Evolutionary conservation across 805 yeast genomes (phyloP), one percentile per base, ranked within the genome.

Genomic region (Pichia thaimueangensis): DNA sequence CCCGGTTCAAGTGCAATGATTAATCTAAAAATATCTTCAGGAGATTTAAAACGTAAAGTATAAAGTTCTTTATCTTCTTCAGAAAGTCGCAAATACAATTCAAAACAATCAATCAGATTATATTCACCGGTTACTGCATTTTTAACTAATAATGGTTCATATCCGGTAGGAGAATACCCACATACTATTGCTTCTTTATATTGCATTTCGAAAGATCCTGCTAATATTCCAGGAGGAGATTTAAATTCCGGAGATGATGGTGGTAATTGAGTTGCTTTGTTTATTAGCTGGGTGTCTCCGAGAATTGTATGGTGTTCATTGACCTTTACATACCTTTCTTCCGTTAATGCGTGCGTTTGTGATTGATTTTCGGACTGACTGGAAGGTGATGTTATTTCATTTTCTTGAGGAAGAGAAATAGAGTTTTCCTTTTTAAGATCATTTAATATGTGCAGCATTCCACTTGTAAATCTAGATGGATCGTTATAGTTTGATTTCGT

Each of bases 111-210:
- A 21, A 35, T 33, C 3, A 43, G n/a, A 16, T 36, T 38, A 8
- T 33, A 32, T 23, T 41, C 27, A 8, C 30, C 42, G 5, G 45
- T 43, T 5, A 22, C 13, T 8, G 36, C 19, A 24, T 39, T 42
- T 12, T 30, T 33, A 1, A 43, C 22, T 6, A 45, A 22, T 17
- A 45, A 21, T 8, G 39, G 25, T 8, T 43, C 45, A 5, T 34
- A 38, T 8, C 23, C 43, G 16, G 23, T 44, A 11, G 50, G 50
- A 15, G 41, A 43, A 22, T 23, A 43, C 11, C 47, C 49, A 27
- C 38, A 39, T 6, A 45, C 35, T 4, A 23, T 15, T 13, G 36
- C 47, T 17, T 34, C 27, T 15, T 27, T 34, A 11, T 22, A 30
- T 4, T 29, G n/a, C n/a, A n/a, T n/a, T n/a, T n/a, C n/a, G n/a